These are phyloP conservation scores for Rhytidiadelphus loreus DNA, from an alignment of 225 moss, liverwort and hornwort species.

Conservation along the genomic window DNA sequence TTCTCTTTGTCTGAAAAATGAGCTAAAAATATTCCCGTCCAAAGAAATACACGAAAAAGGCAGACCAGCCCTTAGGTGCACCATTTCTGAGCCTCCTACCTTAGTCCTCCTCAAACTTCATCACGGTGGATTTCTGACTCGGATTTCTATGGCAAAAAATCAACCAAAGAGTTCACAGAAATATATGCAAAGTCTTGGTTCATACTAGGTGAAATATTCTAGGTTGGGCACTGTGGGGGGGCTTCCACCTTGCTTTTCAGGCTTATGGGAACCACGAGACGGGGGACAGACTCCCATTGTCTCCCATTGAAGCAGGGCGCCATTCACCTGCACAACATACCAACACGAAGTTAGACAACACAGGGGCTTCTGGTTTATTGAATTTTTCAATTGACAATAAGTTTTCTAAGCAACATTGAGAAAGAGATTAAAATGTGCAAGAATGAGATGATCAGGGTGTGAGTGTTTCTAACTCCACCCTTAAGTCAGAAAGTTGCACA, in stretches of 20 bases:
- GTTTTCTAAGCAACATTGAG: neutral
- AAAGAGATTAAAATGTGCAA: neutral
- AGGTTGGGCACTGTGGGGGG: slow-evolving; percentile 9
- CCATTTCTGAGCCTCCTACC: too few species aligned
- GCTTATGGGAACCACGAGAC: slow-evolving; percentile 44
- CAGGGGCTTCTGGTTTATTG: neutral
- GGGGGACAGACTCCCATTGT: slow-evolving; percentile 70
- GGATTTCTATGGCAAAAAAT: neutral
- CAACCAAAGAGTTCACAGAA: neutral
- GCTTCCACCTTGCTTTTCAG: slow-evolving; percentile 45
- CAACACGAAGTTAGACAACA: neutral
- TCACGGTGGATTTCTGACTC: neutral
- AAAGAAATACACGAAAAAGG: too few species aligned
- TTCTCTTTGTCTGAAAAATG: too few species aligned
- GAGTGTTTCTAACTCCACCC: too few species aligned
- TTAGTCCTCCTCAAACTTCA: neutral
- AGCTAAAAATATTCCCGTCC: too few species aligned
- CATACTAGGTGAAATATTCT: slow-evolving; percentile 29
- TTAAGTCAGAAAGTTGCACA: too few species aligned
- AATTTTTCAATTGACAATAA: neutral
- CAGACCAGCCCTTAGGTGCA: too few species aligned
- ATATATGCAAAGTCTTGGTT: neutral
- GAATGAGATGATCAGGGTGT: neutral
- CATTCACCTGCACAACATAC: slow-evolving; percentile 50
- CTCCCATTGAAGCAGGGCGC: slow-evolving; percentile 54